A percentile compares a stretch with the other conserved stretches of the same genome.
phyloP scores from a whole-genome alignment of 1,139 yeast species.

The Candida sp. region DNA sequence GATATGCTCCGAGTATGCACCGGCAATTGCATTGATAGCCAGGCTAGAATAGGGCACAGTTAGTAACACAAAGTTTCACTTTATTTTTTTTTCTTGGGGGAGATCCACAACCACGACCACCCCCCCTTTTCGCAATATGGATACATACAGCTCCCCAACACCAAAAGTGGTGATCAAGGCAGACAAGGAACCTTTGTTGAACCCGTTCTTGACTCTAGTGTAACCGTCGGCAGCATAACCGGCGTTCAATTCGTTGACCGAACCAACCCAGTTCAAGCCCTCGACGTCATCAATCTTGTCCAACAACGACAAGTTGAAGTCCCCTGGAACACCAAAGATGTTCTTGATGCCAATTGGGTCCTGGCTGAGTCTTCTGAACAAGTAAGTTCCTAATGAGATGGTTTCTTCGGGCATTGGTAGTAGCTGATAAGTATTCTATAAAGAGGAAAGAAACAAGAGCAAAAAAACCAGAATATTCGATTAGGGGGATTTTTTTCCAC shows the following conservation, averaged over 20 bases:
- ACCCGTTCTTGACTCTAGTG: constrained; percentile 23
- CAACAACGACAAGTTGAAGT: constrained; percentile 40
- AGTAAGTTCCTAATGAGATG: constrained; percentile 46
- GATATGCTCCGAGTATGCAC: constrained; percentile 47
- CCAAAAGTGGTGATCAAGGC: constrained; percentile 47
- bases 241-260: constrained; percentile 47
- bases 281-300: constrained; percentile 44
- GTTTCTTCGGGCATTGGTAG: constrained; percentile 28
- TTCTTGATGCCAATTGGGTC: constrained; percentile 43
- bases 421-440: neutral
- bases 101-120: too few species aligned
- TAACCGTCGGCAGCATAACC: constrained; percentile 50
- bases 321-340: constrained; percentile 49
- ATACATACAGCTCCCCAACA: constrained; percentile 25
- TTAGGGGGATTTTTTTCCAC: neutral
- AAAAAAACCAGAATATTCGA: neutral
- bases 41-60: constrained; percentile 13
- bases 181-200: constrained; percentile 32
- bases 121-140: neutral
- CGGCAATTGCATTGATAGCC: constrained; percentile 46
- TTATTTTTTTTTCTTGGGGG: neutral
- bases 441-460: neutral
- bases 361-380: constrained; percentile 40
- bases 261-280: constrained; percentile 45
- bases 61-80: neutral